Percentiles rank a stretch among this genome's conserved stretches.
phyloP scores from a whole-genome alignment of 2,329 filamentous ascomycete genomes.

The Cryphonectria naterciae region DNA sequence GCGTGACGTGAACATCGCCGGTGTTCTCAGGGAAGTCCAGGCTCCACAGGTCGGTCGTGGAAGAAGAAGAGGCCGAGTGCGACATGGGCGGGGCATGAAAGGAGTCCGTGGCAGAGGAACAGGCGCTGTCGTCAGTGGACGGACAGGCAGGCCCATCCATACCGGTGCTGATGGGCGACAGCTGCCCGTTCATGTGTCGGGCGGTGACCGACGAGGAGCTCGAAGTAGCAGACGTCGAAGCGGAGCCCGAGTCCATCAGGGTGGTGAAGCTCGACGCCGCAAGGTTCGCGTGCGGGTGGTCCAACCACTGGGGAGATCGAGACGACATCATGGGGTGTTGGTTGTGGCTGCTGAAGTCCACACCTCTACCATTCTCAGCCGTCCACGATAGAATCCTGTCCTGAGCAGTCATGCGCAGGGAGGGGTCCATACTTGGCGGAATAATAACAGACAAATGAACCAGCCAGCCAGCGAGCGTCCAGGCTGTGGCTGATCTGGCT shows the following conservation, averaged over 20 bases:
- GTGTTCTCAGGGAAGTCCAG: conserved; percentile 42
- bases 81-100: conserved; percentile 48
- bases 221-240: conserved; percentile 36
- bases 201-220: conserved; percentile 35
- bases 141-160: conserved; percentile 44
- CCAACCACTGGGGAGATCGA: conserved; percentile 44
- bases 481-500: conserved; percentile 5
- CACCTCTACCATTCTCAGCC: conserved; percentile 44
- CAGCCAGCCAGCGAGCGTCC: conserved; percentile 20
- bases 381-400: conserved; percentile 51
- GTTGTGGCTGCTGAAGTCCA: conserved; percentile 48
- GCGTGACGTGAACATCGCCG: conserved; percentile 21
- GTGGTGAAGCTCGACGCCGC: conserved; percentile 13
- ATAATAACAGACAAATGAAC: not conserved
- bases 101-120: conserved; percentile 40
- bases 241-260: conserved; percentile 15
- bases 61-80: conserved; percentile 52
- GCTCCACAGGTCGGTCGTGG: conserved; percentile 51
- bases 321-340: conserved; percentile 40
- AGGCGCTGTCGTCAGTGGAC: conserved; percentile 31
- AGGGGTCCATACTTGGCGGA: conserved; percentile 52
- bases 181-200: conserved; percentile 48
- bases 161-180: conserved; percentile 58
- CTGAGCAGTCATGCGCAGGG: conserved; percentile 47
- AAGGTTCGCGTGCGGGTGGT: conserved; percentile 35